These are phyloP conservation scores for Yamadazyma endophytica DNA, from an alignment of 805 yeast genomes.

Conservation along the genomic window DNA sequence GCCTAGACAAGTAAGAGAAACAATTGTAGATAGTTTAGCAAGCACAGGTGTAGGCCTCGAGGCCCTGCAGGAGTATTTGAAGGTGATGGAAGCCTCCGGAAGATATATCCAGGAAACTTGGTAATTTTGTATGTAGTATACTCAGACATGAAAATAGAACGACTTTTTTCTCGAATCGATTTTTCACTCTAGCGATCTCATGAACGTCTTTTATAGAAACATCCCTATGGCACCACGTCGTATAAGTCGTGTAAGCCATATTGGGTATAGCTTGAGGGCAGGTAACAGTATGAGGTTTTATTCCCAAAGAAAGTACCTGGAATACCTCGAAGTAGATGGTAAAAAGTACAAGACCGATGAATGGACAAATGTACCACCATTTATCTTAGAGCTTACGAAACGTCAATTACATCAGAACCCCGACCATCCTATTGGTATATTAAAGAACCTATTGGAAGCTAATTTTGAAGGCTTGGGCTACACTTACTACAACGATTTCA, in stretches of 20 bases:
- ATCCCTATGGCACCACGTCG: too few relatives aligned
- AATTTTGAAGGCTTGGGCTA: slow-evolving; percentile 65
- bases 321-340: slow-evolving; percentile 40
- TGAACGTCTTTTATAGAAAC: too few relatives aligned
- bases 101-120: slow-evolving; percentile 87
- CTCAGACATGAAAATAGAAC: too few relatives aligned
- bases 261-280: too few relatives aligned
- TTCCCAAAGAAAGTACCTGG: slow-evolving; percentile 12
- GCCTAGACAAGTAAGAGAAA: slow-evolving; percentile 87
- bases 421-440: slow-evolving; percentile 86
- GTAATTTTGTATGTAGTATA: slow-evolving; percentile 32
- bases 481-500: slow-evolving; percentile 74
- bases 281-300: slow-evolving; percentile 1
- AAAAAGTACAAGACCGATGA: slow-evolving; percentile 57
- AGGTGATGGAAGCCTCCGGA: slow-evolving; percentile 57
- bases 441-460: slow-evolving; percentile 67
- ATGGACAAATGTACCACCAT: slow-evolving; percentile 81
- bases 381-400: slow-evolving; percentile 63
- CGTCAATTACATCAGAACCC: slow-evolving; percentile 70
- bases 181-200: too few relatives aligned
- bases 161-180: too few relatives aligned
- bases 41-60: slow-evolving; percentile 40
- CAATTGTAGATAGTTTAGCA: slow-evolving; percentile 59
- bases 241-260: too few relatives aligned
- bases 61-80: slow-evolving; percentile 47